phyloP scores from a whole-genome alignment of 768 basidiomycete species.

The Collybiopsis confluens region DNA sequence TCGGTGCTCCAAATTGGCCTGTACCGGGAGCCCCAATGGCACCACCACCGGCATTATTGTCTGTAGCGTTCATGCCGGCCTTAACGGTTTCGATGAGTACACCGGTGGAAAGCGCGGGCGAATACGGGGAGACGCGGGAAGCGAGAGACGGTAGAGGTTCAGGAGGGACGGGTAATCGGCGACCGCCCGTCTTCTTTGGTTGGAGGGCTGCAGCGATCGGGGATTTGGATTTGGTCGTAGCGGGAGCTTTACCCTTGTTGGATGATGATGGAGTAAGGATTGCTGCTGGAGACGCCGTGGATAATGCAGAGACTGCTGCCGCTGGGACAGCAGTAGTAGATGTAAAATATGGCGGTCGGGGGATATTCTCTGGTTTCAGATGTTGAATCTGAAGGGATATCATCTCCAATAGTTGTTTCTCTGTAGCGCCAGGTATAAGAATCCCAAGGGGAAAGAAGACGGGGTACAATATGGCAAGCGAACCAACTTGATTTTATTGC shows the following conservation, averaged over 20 bases:
- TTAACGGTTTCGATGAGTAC: slow-evolving; percentile 81
- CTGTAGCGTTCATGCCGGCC: slow-evolving; percentile 76
- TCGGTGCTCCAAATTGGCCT: slow-evolving; percentile 16
- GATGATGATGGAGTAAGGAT: slow-evolving; percentile 24
- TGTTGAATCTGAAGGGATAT: slow-evolving; percentile 71
- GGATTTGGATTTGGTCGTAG: slow-evolving; percentile 39
- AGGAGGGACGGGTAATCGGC: slow-evolving; percentile 69
- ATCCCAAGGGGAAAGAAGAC: neutral
- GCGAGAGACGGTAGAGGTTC: slow-evolving; percentile 70
- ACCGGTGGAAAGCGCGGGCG: slow-evolving; percentile 72
- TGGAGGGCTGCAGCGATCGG: slow-evolving; percentile 16
- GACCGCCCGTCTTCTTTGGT: slow-evolving; percentile 26
- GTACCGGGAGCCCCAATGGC: slow-evolving; percentile 30
- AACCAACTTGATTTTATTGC: slow-evolving; percentile 73
- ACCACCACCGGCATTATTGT: slow-evolving; percentile 33
- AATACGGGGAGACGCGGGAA: slow-evolving; percentile 74
- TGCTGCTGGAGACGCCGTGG: no score
- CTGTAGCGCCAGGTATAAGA: slow-evolving; percentile 30
- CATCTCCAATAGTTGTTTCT: slow-evolving; percentile 75
- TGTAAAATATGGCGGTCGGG: slow-evolving; percentile 57
- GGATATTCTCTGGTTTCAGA: slow-evolving; percentile 65
- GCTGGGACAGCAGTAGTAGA: no score
- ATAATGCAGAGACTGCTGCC: no score
- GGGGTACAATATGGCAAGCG: no score
- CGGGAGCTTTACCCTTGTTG: slow-evolving; percentile 49